Evolutionary conservation across 139 green algal genomes (phyloP).

Genomic region (Chlamydomonas asymmetrica): DNA sequence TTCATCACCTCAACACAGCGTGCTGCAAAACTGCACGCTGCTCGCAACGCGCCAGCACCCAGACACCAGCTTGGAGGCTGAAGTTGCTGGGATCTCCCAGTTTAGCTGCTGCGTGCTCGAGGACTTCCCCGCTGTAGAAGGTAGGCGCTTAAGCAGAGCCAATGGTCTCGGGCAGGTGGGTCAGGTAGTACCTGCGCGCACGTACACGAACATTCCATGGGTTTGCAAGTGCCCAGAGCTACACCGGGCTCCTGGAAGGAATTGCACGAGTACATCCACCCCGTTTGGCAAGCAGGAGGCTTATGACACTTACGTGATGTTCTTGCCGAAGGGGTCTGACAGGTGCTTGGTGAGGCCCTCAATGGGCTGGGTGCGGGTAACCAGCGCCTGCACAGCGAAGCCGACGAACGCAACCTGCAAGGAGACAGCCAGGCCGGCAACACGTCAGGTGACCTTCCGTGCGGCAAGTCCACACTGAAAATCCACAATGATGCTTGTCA

Average conservation of each 20-base stretch:
- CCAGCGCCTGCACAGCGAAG: constrained; percentile 66
- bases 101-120: constrained; percentile 26
- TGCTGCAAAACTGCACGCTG: no score
- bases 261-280: no score
- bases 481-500: no score
- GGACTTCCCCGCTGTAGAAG: constrained; percentile 27
- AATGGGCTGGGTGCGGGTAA: constrained; percentile 62
- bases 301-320: no score
- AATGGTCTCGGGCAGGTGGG: constrained; percentile 46
- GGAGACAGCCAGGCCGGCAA: background rate
- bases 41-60: background rate
- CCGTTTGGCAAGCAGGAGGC: constrained; percentile 54
- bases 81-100: no score
- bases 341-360: constrained; percentile 63
- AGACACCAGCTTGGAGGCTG: background rate
- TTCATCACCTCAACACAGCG: no score
- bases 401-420: constrained; percentile 76
- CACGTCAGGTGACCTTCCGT: background rate
- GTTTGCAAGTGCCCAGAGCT: no score
- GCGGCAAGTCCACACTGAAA: background rate
- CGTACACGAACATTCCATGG: no score
- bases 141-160: constrained; percentile 4
- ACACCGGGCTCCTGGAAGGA: no score
- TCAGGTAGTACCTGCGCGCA: constrained; percentile 63
- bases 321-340: constrained; percentile 73